Evolutionary conservation across 768 basidiomycete species (phyloP).

Genomic region (Trametes meyenii): DNA sequence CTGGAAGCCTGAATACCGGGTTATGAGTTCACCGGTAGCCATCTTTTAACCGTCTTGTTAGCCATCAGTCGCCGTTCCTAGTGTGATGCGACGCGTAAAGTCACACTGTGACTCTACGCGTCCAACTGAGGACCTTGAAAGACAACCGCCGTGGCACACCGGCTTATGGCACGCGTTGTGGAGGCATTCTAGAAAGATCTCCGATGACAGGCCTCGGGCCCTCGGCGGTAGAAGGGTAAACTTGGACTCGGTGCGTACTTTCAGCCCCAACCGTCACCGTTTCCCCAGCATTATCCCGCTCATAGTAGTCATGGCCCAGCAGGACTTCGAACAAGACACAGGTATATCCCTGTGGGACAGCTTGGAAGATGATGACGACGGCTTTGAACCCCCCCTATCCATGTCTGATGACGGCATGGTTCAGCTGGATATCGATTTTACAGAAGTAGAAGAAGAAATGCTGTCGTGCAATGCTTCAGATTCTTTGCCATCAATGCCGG

Average conservation of each 20-base stretch:
- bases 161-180: no score
- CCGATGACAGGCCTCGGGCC: no score
- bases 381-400: background rate
- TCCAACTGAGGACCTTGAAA: background rate
- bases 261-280: no score
- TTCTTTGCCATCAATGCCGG: no score
- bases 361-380: background rate
- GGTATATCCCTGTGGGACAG: background rate
- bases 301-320: background rate
- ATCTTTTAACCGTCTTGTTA: background rate
- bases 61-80: background rate
- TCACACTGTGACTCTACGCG: slow-evolving; percentile 22
- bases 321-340: background rate
- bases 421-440: background rate
- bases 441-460: background rate
- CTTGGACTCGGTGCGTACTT: no score
- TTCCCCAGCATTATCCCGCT: no score
- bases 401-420: slow-evolving; percentile 4
- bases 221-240: no score
- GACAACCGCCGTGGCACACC: no score
- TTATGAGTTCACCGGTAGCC: background rate
- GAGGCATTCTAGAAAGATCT: no score
- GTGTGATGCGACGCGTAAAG: slow-evolving; percentile 16
- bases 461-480: background rate
- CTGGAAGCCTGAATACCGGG: no score